Evolutionary conservation across 78 protist genomes (phyloP).

Genomic region (Cavenderia fasciculata): DNA sequence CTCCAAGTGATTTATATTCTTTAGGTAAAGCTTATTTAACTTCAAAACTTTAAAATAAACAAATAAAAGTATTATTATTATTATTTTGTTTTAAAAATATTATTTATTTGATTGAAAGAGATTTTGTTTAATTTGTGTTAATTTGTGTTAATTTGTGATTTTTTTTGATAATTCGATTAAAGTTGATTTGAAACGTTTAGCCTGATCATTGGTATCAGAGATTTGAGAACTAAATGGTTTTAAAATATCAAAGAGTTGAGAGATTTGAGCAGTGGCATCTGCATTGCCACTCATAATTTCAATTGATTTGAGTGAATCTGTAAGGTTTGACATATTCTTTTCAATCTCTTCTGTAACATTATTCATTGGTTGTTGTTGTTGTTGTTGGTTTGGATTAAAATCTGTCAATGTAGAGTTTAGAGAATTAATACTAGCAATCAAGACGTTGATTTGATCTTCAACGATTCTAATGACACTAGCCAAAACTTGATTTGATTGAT

Average conservation of each 20-base stretch:
- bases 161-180: too few relatives aligned
- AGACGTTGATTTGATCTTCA: constrained; percentile 22
- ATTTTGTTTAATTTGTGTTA: too few relatives aligned
- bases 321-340: neutral
- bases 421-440: constrained; percentile 41
- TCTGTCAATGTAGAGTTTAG: neutral
- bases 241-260: neutral
- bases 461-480: neutral
- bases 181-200: constrained; percentile 1
- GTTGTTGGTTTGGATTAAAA: neutral
- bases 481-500: neutral
- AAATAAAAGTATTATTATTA: too few relatives aligned
- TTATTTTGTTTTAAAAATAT: too few relatives aligned
- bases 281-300: constrained; percentile 7
- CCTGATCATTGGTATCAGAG: neutral
- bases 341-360: too few relatives aligned
- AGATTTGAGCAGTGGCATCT: neutral
- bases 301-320: neutral
- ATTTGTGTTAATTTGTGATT: too few relatives aligned
- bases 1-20: constrained; percentile 35
- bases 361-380: too few relatives aligned
- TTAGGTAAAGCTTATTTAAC: constrained; percentile 30
- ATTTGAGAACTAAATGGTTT: neutral
- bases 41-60: constrained; percentile 15
- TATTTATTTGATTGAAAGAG: too few relatives aligned